Conservation (phyloP, 768 basidiomycete species). For the Mycena galopus region DNA sequence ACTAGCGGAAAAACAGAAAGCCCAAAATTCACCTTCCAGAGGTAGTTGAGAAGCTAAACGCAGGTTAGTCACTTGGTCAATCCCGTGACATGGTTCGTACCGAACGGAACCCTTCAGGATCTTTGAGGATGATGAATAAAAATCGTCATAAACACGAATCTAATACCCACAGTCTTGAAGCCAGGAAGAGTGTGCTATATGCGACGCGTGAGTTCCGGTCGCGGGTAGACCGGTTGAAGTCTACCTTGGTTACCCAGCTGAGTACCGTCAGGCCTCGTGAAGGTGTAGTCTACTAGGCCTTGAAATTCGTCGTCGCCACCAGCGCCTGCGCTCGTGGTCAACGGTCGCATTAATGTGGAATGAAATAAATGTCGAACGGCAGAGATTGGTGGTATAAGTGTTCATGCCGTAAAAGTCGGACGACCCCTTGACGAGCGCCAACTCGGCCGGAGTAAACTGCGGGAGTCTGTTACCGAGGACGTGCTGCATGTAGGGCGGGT, state of each 20-base stretch:
- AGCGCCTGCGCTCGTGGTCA: constrained; percentile 53
- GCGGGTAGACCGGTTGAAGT: not conserved
- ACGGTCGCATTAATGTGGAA: not conserved
- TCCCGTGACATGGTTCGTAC: constrained; percentile 47
- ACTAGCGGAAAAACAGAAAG: not conserved
- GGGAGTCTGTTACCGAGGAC: constrained; percentile 72
- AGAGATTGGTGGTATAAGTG: constrained; percentile 77
- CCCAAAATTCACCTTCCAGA: constrained; percentile 66
- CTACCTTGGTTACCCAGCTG: constrained; percentile 73
- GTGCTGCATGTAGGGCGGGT: constrained; percentile 70
- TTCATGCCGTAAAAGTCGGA: constrained; percentile 83
- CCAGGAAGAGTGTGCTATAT: constrained; percentile 72
- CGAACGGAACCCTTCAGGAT: constrained; percentile 76
- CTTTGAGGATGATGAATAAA: constrained; percentile 37
- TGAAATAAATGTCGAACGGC: constrained; percentile 52
- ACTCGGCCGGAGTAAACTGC: constrained; percentile 68
- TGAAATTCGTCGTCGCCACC: constrained; percentile 77
- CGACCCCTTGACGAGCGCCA: constrained; percentile 69
- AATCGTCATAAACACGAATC: not conserved
- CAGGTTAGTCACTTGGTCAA: not conserved
- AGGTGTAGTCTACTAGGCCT: constrained; percentile 70
- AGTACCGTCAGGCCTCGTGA: constrained; percentile 72
- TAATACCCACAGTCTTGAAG: constrained; percentile 69
- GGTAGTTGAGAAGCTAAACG: constrained; percentile 70
- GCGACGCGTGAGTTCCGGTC: constrained; percentile 1